Conservation (phyloP, 768 basidiomycete species). For the Amanita rubescens region DNA sequence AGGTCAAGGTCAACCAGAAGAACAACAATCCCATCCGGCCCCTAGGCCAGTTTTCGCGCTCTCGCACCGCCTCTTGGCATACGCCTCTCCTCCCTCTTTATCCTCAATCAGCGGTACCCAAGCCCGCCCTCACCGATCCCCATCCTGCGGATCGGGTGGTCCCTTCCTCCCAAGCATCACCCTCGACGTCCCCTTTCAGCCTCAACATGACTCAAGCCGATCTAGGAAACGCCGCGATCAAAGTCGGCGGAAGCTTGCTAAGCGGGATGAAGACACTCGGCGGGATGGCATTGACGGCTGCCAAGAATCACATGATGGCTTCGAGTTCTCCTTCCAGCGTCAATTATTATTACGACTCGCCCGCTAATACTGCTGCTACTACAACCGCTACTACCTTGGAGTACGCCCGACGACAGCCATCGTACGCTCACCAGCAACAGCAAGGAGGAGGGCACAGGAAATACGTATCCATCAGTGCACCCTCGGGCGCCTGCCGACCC, state of each 20-base stretch:
- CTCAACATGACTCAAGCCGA: conserved; percentile 9
- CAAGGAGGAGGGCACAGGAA: background rate
- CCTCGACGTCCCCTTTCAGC: conserved; percentile 4
- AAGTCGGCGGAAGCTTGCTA: conserved; percentile 53
- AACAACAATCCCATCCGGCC: background rate
- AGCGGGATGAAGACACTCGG: conserved; percentile 59
- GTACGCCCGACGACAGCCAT: background rate
- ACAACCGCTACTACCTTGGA: background rate
- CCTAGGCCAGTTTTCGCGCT: conserved; percentile 52
- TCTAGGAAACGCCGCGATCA: conserved; percentile 45
- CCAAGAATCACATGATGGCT: conserved; percentile 28
- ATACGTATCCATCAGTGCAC: conserved; percentile 11
- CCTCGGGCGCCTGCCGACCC: conserved; percentile 13
- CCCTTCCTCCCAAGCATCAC: conserved; percentile 4
- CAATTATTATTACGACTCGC: too few species aligned
- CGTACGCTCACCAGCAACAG: background rate
- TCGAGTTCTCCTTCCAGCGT: background rate
- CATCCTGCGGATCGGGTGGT: background rate
- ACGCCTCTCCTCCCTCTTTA: conserved; percentile 25
- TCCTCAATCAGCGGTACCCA: background rate
- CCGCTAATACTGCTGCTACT: too few species aligned
- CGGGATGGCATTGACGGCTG: conserved; percentile 51
- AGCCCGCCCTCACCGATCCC: conserved; percentile 1
- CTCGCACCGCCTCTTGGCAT: conserved; percentile 58
- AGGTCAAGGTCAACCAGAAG: background rate